Conservation (phyloP, 2,329 filamentous ascomycete genomes). For the Ascosphaera pollenicola region DNA sequence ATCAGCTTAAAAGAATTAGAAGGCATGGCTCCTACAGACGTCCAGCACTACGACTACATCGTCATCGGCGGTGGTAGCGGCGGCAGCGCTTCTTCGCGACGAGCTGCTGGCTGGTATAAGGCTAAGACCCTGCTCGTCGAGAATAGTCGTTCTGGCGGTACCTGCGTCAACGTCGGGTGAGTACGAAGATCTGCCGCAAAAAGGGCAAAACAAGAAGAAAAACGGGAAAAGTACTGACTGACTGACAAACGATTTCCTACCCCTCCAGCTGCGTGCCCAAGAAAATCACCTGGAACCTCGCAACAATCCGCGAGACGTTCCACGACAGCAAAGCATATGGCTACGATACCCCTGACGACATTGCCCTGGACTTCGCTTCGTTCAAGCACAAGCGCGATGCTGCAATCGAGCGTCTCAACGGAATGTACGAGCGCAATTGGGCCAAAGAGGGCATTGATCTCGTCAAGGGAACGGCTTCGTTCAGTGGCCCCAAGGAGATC, state of each 20-base stretch:
- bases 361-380: conserved; percentile 21
- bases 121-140: conserved; percentile 29
- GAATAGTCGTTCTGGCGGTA: conserved; percentile 25
- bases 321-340: conserved; percentile 25
- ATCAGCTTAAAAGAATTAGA: conserved; percentile 1
- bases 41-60: conserved; percentile 31
- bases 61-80: conserved; percentile 32
- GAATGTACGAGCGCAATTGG: conserved; percentile 29
- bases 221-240: too few relatives aligned
- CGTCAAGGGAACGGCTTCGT: conserved; percentile 25
- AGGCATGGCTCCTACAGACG: conserved; percentile 23
- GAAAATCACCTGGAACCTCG: conserved; percentile 31
- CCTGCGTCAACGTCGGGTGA: conserved; percentile 32
- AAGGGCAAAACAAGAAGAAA: too few relatives aligned
- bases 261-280: conserved; percentile 26
- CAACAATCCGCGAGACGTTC: conserved; percentile 26
- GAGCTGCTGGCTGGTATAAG: conserved; percentile 29
- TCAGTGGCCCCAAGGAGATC: conserved; percentile 22
- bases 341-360: conserved; percentile 22
- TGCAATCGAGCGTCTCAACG: conserved; percentile 23
- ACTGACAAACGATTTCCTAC: background rate
- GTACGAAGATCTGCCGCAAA: conserved; percentile 4
- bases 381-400: conserved; percentile 28
- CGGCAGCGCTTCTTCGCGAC: conserved; percentile 26
- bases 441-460: conserved; percentile 27